Percentiles rank a stretch among this genome's conserved stretches.
Conservation (phyloP, 176 grass and related monocot species). For the Puccinellia tenuiflora region DNA sequence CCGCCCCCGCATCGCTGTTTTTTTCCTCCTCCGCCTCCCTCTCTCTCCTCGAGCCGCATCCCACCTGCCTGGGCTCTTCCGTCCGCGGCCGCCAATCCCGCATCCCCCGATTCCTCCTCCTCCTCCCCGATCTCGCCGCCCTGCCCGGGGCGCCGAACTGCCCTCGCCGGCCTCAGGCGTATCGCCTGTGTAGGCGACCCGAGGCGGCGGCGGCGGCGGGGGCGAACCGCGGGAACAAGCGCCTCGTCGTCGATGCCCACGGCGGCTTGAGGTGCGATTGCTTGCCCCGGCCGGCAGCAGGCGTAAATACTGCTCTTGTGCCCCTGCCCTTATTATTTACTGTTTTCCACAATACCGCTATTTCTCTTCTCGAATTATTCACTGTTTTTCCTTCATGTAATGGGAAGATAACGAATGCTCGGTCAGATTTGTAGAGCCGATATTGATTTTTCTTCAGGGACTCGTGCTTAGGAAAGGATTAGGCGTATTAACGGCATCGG, state of each 20-base stretch:
- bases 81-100: constrained; percentile 1
- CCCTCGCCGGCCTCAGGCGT: neutral
- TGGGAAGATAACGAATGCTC: neutral
- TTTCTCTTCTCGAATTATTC: neutral
- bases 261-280: constrained; percentile 37
- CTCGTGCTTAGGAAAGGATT: neutral
- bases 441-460: neutral
- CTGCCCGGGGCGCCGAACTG: neutral
- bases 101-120: neutral
- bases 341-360: neutral
- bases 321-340: neutral
- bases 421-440: neutral
- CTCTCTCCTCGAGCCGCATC: neutral
- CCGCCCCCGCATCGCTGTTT: constrained; percentile 9
- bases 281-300: neutral
- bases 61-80: neutral
- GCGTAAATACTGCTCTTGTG: neutral
- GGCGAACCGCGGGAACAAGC: neutral
- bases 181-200: neutral
- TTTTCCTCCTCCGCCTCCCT: neutral
- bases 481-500: neutral
- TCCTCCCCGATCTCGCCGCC: neutral
- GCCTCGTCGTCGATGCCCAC: constrained; percentile 23
- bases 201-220: constrained; percentile 28
- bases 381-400: neutral